Conservation (phyloP, 345 rosid species). For the Erysimum cheiranthoides region DNA sequence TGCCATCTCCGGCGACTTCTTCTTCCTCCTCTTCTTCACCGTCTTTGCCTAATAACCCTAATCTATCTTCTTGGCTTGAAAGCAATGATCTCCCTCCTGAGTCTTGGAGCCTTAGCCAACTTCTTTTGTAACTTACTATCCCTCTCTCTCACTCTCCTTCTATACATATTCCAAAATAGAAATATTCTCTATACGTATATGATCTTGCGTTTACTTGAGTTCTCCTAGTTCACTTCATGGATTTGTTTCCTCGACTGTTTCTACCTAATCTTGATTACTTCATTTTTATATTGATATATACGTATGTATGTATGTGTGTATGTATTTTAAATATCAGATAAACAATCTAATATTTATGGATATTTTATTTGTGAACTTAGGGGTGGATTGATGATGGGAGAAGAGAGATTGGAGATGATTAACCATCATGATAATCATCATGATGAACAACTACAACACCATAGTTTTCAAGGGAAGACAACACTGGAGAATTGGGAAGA, state of each 20-base stretch:
- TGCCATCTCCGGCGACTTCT: constrained; percentile 55
- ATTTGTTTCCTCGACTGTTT: constrained; percentile 25
- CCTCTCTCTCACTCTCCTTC: constrained; percentile 22
- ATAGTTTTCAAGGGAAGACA: constrained; percentile 53
- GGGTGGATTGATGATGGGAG: constrained; percentile 71
- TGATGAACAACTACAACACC: constrained; percentile 33
- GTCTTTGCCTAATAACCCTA: constrained; percentile 49
- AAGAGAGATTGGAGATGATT: constrained; percentile 55
- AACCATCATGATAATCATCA: constrained; percentile 37
- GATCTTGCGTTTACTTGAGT: constrained; percentile 22
- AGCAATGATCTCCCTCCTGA: constrained; percentile 74
- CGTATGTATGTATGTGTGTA: neutral
- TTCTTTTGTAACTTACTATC: constrained; percentile 65
- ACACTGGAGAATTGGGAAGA: constrained; percentile 74
- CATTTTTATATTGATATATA: neutral
- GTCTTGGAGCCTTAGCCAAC: constrained; percentile 82
- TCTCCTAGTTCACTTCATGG: constrained; percentile 20
- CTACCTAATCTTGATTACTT: constrained; percentile 16
- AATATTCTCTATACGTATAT: constrained; percentile 17
- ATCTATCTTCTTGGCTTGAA: constrained; percentile 62
- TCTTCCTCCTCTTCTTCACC: constrained; percentile 66
- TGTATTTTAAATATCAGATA: constrained; percentile 11
- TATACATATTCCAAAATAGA: constrained; percentile 19
- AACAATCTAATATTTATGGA: constrained; percentile 16
- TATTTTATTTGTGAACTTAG: constrained; percentile 41